A percentile compares a stretch with the other conserved stretches of the same genome.
These are phyloP conservation scores for Mycena indigotica DNA, from an alignment of 768 basidiomycete species.

Conservation along the genomic window DNA sequence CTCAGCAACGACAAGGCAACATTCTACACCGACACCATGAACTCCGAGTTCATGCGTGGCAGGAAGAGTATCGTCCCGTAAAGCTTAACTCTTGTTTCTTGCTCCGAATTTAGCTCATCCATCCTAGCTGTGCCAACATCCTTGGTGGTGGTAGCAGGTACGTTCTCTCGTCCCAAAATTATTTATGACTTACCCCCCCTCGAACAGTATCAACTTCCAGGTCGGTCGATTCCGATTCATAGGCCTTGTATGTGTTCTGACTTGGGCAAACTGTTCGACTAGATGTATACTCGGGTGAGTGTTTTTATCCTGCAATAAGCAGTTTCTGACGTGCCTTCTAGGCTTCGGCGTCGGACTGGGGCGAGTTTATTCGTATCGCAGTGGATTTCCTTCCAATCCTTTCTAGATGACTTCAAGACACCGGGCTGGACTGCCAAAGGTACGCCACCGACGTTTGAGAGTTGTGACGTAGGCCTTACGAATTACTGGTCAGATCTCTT, in stretches of 20 bases:
- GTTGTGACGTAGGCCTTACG: background rate
- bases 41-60: conserved; percentile 60
- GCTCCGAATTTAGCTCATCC: background rate
- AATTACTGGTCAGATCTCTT: conserved; percentile 50
- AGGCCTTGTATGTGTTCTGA: background rate
- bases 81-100: conserved; percentile 22
- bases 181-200: background rate
- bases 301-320: background rate
- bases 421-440: conserved; percentile 69
- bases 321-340: conserved; percentile 23
- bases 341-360: conserved; percentile 74
- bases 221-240: conserved; percentile 28
- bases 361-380: conserved; percentile 33
- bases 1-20: conserved; percentile 71
- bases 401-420: conserved; percentile 71
- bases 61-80: conserved; percentile 70
- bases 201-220: conserved; percentile 70
- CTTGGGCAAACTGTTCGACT: background rate
- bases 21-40: conserved; percentile 66
- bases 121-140: conserved; percentile 63
- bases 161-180: no score
- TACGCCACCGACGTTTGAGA: conserved; percentile 27
- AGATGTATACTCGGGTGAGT: conserved; percentile 70
- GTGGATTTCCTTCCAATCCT: conserved; percentile 12
- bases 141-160: conserved; percentile 38